Percentiles rank a stretch among this genome's conserved stretches.
Evolutionary conservation across 768 basidiomycete genomes (phyloP).

Genomic region (Amanita polypyramis): DNA sequence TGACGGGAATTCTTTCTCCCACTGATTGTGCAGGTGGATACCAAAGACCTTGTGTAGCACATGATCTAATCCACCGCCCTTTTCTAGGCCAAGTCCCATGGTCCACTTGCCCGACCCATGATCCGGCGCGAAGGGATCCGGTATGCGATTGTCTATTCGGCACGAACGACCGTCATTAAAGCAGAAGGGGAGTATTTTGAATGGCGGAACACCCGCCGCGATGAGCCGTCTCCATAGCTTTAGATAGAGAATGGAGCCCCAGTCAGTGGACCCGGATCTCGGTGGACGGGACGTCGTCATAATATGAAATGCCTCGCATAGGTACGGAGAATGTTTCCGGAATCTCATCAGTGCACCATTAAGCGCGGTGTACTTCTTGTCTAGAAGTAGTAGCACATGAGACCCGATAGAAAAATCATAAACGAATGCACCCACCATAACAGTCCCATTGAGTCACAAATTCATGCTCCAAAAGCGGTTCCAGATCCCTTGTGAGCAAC

Average conservation of each 20-base stretch:
- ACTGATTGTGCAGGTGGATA: conserved; percentile 93
- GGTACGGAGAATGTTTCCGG: conserved; percentile 81
- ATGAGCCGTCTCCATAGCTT: conserved; percentile 85
- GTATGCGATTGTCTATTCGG: conserved; percentile 85
- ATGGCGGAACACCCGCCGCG: conserved; percentile 62
- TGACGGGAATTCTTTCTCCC: conserved; percentile 78
- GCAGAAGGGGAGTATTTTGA: conserved; percentile 91
- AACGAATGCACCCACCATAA: conserved; percentile 52
- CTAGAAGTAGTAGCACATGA: conserved; percentile 13
- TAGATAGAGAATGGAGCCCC: conserved; percentile 88
- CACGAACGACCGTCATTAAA: conserved; percentile 89
- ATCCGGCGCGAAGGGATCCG: conserved; percentile 74
- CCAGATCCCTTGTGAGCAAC: conserved; percentile 77
- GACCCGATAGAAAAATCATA: neutral
- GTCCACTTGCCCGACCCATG: conserved; percentile 52
- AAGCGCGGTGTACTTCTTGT: conserved; percentile 45
- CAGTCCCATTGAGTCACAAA: conserved; percentile 99
- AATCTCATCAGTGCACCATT: conserved; percentile 97
- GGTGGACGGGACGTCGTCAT: conserved; percentile 73
- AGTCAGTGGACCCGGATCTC: conserved; percentile 74
- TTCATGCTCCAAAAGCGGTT: conserved; percentile 85
- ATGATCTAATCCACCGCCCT: conserved; percentile 52
- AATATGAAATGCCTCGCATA: conserved; percentile 92
- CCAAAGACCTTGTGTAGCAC: conserved; percentile 68
- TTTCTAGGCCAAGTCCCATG: conserved; percentile 48